phyloP scores from a whole-genome alignment of 495 filamentous ascomycete species.

The Podospora australis region DNA sequence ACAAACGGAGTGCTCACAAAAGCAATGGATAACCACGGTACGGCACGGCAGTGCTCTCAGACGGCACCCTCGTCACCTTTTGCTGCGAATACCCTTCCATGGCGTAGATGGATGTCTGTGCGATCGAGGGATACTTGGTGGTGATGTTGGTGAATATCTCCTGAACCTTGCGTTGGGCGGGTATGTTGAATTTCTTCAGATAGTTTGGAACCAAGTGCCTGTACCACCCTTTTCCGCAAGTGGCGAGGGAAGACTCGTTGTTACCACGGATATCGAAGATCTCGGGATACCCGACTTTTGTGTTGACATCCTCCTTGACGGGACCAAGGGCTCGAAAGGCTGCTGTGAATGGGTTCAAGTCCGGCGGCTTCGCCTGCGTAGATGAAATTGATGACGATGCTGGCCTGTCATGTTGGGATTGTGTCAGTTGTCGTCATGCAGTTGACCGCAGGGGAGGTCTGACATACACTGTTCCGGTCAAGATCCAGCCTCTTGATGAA shows the following conservation, averaged over 20 bases:
- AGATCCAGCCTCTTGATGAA: no score
- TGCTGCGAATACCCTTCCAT: neutral
- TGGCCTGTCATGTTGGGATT: no score
- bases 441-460: no score
- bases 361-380: neutral
- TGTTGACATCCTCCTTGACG: neutral
- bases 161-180: neutral
- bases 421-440: no score
- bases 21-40: neutral
- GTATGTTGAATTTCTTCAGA: neutral
- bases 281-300: neutral
- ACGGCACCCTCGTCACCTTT: neutral
- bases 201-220: neutral
- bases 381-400: neutral
- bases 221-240: neutral
- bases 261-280: neutral
- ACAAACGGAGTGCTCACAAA: no score
- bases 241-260: neutral
- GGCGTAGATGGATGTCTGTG: neutral
- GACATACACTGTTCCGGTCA: no score
- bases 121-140: neutral
- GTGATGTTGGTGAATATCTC: neutral
- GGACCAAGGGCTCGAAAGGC: neutral
- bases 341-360: neutral
- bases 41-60: neutral